These are phyloP conservation scores for Vigna mungo DNA, from an alignment of 306 rosid genomes.

Conservation along the genomic window DNA sequence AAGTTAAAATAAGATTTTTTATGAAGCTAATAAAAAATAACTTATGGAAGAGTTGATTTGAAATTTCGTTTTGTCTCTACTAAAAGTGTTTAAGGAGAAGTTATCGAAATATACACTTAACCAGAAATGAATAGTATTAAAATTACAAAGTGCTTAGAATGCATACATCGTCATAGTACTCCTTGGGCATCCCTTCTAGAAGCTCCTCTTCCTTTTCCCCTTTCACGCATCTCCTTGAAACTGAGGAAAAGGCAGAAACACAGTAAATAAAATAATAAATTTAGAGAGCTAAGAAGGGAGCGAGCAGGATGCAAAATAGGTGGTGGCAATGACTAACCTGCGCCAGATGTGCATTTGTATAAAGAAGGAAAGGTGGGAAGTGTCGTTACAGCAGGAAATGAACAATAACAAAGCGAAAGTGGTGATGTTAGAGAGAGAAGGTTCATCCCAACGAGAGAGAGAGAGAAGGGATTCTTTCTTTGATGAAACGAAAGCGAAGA, in stretches of 20 bases:
- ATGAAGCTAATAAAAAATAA: too few species aligned
- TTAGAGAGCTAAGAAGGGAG: conserved; percentile 9
- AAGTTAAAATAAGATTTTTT: too few species aligned
- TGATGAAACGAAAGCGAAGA: background rate
- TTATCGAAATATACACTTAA: too few species aligned
- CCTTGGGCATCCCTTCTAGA: conserved; percentile 84
- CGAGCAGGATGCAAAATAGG: background rate
- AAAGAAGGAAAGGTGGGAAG: conserved; percentile 18
- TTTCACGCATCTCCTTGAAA: conserved; percentile 58
- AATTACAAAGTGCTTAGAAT: conserved; percentile 10
- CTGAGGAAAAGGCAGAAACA: conserved; percentile 47
- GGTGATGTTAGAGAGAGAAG: conserved; percentile 44
- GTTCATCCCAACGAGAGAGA: conserved; percentile 23
- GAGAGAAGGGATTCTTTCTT: background rate
- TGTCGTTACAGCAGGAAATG: conserved; percentile 27
- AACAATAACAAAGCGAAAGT: conserved; percentile 28
- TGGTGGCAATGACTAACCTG: conserved; percentile 52
- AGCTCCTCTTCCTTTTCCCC: conserved; percentile 69
- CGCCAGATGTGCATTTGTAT: conserved; percentile 43
- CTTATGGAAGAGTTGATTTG: too few species aligned
- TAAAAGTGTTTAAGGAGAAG: too few species aligned
- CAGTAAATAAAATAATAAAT: conserved; percentile 23
- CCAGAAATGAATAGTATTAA: too few species aligned
- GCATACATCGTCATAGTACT: conserved; percentile 90
- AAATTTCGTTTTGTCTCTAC: too few species aligned